Evolutionary conservation across 805 yeast species (phyloP), one percentile per base, ranked within the genome.

Genomic region (Saturnispora zaruensis): DNA sequence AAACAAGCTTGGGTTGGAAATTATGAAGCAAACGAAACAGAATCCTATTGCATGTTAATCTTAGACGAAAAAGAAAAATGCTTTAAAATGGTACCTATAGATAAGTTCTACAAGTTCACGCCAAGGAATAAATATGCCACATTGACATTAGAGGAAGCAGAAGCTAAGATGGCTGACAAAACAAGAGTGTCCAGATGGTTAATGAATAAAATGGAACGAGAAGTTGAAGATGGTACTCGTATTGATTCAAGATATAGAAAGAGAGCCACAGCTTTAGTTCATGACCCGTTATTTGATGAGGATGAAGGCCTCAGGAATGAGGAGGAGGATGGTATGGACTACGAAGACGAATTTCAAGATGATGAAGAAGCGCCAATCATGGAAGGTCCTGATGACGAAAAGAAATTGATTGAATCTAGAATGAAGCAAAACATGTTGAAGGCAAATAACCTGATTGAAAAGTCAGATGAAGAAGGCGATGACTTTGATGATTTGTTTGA

Each of bases 291-390:
- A 11, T 45, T 44, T 32, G 61, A 65, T 18, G 61, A 50, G 20
- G 72, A 60, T 36, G 71, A 64, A 33, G 75, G 69, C 40, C 67
- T 67, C 42, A 72, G 73, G 51, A 82, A 88, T 9, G 96, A 88
- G 51, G 88, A 86, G 55, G 59, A 57, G 20, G 97, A 90, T 56
- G 97, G 89, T 61, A 70, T 93, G 60, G 99, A 91, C 68, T 91
- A 75, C 61, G 97, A 93, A 58, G 98, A 93, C 65, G 97, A 90
- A 65, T 93, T 93, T 67, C 97, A 93, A 25, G 99, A 93, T 66
- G 99, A 93, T 65, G 99, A 93, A 69, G 99, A 91, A 65, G 98
- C 98, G 1, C 99, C 99, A 26, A 86, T 93, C 52, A 80, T 91
- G 74, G 98, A 91, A 61, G 96, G 96, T 44, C 81, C 90, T 53